These are phyloP conservation scores for Rhynchospora breviuscula DNA, from an alignment of 176 grass and related monocot species.

Conservation along the genomic window DNA sequence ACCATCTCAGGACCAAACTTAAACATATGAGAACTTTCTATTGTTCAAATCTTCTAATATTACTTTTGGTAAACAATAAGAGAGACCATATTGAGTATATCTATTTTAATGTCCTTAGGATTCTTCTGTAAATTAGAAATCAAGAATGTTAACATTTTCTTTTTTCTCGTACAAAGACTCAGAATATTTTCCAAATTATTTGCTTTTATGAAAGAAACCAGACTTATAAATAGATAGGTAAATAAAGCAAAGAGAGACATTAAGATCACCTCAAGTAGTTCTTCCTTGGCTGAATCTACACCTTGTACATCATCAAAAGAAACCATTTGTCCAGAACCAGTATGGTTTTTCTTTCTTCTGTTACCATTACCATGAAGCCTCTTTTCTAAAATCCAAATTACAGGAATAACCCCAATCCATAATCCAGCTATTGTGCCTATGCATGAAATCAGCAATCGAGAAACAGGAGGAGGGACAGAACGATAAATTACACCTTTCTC, in stretches of 20 bases:
- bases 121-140: not conserved
- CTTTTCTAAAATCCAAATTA: constrained; percentile 87
- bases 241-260: not conserved
- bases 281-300: constrained; percentile 73
- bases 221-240: constrained; percentile 2
- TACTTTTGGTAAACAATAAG: not conserved
- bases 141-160: not conserved
- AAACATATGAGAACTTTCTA: not conserved
- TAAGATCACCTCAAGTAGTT: constrained; percentile 65
- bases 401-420: constrained; percentile 77
- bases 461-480: constrained; percentile 52
- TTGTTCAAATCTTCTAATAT: constrained; percentile 7
- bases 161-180: not conserved
- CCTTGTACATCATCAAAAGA: constrained; percentile 83
- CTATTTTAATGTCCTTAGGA: not conserved
- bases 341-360: constrained; percentile 33
- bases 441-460: constrained; percentile 50
- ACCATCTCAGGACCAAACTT: not conserved
- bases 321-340: constrained; percentile 42
- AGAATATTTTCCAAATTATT: not conserved
- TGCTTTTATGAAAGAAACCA: not conserved
- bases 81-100: not conserved
- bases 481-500: constrained; percentile 59
- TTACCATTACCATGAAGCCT: constrained; percentile 51
- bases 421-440: constrained; percentile 61